Evolutionary conservation across 345 rosid species (phyloP).

Genomic region (Iberis pinnata): DNA sequence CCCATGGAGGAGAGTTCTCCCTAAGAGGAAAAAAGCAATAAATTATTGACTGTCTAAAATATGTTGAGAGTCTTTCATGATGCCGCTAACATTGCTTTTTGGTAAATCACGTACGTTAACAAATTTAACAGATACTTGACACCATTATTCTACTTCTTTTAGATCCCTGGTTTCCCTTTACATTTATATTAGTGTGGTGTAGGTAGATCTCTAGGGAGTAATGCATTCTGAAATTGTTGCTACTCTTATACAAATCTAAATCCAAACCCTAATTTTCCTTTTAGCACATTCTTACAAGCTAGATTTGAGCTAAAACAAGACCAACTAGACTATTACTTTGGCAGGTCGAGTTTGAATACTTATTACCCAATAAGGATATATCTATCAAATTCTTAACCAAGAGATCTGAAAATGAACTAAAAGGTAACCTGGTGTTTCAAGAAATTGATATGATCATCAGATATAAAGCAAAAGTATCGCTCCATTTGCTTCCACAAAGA

Average conservation of each 20-base stretch:
- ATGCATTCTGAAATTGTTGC: conserved; percentile 2
- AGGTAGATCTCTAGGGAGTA: conserved; percentile 5
- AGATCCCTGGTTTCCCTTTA: conserved; percentile 4
- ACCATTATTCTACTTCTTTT: conserved; percentile 2
- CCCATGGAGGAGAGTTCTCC: conserved; percentile 24
- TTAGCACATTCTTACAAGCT: conserved; percentile 9
- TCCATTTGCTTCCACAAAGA: conserved; percentile 85
- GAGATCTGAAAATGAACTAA: conserved; percentile 6
- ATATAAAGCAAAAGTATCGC: conserved; percentile 52
- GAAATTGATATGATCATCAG: conserved; percentile 56
- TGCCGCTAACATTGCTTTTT: not conserved
- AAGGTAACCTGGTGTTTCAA: conserved; percentile 63
- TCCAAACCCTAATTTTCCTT: conserved; percentile 4
- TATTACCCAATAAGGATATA: conserved; percentile 9
- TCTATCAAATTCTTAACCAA: conserved; percentile 1
- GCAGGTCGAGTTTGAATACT: not conserved
- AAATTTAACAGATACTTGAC: conserved; percentile 14
- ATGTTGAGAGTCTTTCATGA: not conserved
- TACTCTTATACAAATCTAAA: conserved; percentile 7
- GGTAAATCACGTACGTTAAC: conserved; percentile 2
- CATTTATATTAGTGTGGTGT: conserved; percentile 6
- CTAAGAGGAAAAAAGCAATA: conserved; percentile 11
- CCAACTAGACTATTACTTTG: conserved; percentile 12
- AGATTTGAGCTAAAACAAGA: not conserved
- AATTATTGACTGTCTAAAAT: conserved; percentile 13